Evolutionary conservation across 2,329 filamentous ascomycete genomes (phyloP), one percentile per base, ranked within the genome.

Genomic region (Pseudocercospora cruenta): DNA sequence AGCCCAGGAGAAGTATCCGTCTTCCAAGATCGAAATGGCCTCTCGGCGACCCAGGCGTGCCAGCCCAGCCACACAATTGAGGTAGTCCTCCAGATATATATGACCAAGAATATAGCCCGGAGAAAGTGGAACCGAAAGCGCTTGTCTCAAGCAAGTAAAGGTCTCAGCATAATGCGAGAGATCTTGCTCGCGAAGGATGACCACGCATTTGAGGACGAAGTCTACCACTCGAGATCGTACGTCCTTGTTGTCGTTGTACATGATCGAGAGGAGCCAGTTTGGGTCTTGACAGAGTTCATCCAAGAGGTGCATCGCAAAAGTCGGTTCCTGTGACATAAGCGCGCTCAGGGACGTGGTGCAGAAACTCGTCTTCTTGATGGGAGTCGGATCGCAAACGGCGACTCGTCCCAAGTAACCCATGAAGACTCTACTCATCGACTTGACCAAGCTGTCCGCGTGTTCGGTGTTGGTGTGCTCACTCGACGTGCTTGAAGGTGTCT

Each of bases 1-100:
- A 24, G 62, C 62, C 64, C 67, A 70, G 10, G n/a, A 21, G 59
- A 67, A 66, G 66, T 72, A 72, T 39, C 64, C 66, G 7, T 63
- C 49, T 49, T 70, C 67, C 6, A 73, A 64, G 14, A 74, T 60
- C 24, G 53, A 26, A 26, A 55, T 60, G 1, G 67, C 69, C 60
- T 73, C 68, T 21, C 19, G 33, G 12, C 66, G 60, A 3, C 72
- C 68, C 7, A 67, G 47, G 31, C 28, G 45, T 28, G 71, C 63
- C 12, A 73, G 10, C 3, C 39, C 47, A 19, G 60, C 54, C 16
- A 65, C 64, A 26, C 71, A 68, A 4, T 14, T 58, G 7, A 73
- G 58, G 28, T 70, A 70, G 24, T 64, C 57, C n/a, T 62, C 21
- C 67, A 67, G 69, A 49, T 66, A 62, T 10, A 64, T 39, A 16